Conservation (phyloP, 2,329 filamentous ascomycete genomes). For the Trichoderma asperellum region DNA sequence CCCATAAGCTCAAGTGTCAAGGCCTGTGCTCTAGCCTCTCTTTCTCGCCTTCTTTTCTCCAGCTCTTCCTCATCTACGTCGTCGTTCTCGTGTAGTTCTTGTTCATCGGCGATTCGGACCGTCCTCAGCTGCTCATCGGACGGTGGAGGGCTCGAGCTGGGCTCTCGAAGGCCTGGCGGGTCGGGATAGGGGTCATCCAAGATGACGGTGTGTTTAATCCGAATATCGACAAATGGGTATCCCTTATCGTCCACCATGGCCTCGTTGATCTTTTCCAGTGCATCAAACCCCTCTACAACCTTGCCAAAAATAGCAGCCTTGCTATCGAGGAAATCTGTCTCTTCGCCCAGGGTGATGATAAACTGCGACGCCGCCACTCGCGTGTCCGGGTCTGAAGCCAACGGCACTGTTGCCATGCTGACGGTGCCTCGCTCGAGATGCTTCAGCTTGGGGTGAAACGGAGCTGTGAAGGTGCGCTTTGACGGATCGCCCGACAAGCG, state of each 20-base stretch:
- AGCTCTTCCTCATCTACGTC: constrained; percentile 73
- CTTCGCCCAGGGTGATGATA: constrained; percentile 85
- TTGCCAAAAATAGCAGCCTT: constrained; percentile 95
- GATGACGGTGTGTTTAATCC: constrained; percentile 88
- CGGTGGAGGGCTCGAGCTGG: constrained; percentile 78
- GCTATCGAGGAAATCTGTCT: constrained; percentile 87
- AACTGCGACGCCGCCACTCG: constrained; percentile 90
- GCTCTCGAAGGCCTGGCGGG: constrained; percentile 74
- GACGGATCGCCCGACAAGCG: constrained; percentile 67
- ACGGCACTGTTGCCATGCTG: constrained; percentile 92
- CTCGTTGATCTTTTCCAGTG: constrained; percentile 88
- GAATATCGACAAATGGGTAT: constrained; percentile 88
- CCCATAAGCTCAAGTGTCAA: constrained; percentile 97
- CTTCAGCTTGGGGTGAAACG: constrained; percentile 84
- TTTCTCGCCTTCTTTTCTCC: constrained; percentile 80
- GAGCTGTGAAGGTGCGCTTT: constrained; percentile 78
- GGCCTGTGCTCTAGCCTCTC: constrained; percentile 91
- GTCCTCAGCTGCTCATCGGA: constrained; percentile 86
- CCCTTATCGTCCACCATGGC: constrained; percentile 86
- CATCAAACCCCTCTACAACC: constrained; percentile 94
- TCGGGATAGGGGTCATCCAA: constrained; percentile 93
- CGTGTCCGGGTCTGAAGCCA: constrained; percentile 75
- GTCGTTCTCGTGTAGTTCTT: constrained; percentile 74
- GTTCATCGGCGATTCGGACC: constrained; percentile 88
- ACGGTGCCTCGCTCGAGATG: constrained; percentile 89